Base-by-base conservation (phyloP, 225 moss, liverwort and hornwort species). In the Takakia lepidozioides region DNA sequence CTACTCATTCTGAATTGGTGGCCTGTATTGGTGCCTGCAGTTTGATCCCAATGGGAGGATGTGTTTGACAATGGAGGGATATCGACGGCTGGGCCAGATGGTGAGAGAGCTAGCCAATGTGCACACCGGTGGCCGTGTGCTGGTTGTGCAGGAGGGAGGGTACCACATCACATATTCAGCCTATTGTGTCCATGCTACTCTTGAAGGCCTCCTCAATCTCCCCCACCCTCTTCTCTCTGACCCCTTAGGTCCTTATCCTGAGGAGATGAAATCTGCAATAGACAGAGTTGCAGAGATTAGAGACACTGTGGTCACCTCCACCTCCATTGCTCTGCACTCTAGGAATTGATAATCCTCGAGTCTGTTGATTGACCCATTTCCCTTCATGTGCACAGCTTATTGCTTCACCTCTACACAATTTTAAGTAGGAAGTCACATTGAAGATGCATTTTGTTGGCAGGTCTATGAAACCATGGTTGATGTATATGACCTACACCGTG, bases 21-120 rank as follows among this genome's bases (percentile, higher is more conserved):
- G n/a, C n/a, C n/a, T n/a, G n/a, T n/a, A n/a, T n/a, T n/a, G n/a
- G n/a, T n/a, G n/a, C 23, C 17, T 54, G 43, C 73, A 86, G 86
- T 71, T 86, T 56, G 86, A 83, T 63, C 83, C 80, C 16, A 83
- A 80, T 29, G 83, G 86, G 46, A 68, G 83, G 53, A 75, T 72
- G 68, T 80, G 76, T 57, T 57, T 86, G 68, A 86, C 83, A 27
- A 73, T 71, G 73, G 73, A 62, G 15, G 86, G 83, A 20, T 86
- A 78, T 57, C 83, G 86, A 27, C 72, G 62, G 7, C 52, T 86
- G 17, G 83, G 76, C 43, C 66, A 56, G 36, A 73, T 76, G 17
- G 59, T 83, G 48, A 48, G 70, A 45, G 70, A 73, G 46, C 68
- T 76, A 29, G 86, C 80, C 10, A 71, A 76, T 27, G 42, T 56